Evolutionary conservation across 1,284 basidiomycete species (phyloP), one percentile per base, ranked within the genome.

Genomic region (Caloboletus inedulis): DNA sequence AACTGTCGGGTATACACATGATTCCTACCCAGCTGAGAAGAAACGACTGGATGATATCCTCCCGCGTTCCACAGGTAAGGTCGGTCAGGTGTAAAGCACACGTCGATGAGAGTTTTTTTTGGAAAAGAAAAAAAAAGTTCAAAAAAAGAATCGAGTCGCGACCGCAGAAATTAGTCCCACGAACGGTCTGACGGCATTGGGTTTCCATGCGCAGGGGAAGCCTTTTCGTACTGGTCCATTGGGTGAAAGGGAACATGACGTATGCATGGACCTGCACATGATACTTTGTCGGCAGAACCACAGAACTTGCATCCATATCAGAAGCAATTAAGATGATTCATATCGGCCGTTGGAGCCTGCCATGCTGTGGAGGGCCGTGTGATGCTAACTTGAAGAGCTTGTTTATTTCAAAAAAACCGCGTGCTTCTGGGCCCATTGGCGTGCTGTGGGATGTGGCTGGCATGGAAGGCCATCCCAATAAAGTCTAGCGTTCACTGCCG

Each of bases 371-470:
- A 43, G 34, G 42, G n/a, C 53, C 55, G 46, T 54, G 49, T 49
- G 56, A 52, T 33, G 25, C 30, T 25, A 35, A 31, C n/a, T n/a
- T n/a, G n/a, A n/a, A n/a, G 31, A 58, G 43, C 19, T 39, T 52
- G 53, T 54, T 64, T 52, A 46, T 64, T 54, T 45, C 47, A 30
- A 35, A 44, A 25, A 44, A n/a, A n/a, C n/a, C 1, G 47, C 19
- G 30, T 27, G 51, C 47, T 53, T 62, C 58, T 51, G 23, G 3
- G 7, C 37, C 30, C 31, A 41, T 52, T 63, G 60, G 53, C 60
- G 25, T 64, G 64, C 53, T 63, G 62, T 65, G 59, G 39, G 7
- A 29, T 58, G 59, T 36, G 54, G 58, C 48, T 49, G 57, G 57
- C 47, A 39, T 64, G 50, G 36, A 40, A 49, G 44, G 29, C 27